Percentiles rank a stretch among this genome's conserved stretches.
phyloP scores from a whole-genome alignment of 805 yeast species.

The Candida silvicultrix region DNA sequence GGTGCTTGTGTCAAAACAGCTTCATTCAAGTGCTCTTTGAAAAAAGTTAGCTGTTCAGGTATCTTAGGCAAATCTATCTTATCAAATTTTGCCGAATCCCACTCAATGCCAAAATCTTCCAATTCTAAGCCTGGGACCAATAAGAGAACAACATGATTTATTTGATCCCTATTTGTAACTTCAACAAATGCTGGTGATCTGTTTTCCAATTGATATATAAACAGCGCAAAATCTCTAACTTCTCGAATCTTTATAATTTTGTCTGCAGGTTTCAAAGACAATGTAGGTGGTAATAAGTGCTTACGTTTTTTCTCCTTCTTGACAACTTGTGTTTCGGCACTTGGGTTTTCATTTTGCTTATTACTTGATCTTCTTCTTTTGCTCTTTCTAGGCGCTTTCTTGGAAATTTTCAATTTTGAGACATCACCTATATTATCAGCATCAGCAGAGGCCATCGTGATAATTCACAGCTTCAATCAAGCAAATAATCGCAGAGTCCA shows the following conservation, averaged over 20 bases:
- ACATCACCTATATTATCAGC: background rate
- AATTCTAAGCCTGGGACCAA: conserved; percentile 60
- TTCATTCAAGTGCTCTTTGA: conserved; percentile 33
- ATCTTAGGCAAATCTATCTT: conserved; percentile 5
- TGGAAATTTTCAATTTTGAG: background rate
- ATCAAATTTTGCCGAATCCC: conserved; percentile 11
- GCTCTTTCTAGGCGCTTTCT: background rate
- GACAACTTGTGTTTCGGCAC: conserved; percentile 2
- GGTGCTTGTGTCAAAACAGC: conserved; percentile 54
- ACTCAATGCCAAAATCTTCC: conserved; percentile 34
- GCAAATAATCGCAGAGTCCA: too few species aligned
- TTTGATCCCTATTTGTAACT: conserved; percentile 37
- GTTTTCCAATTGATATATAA: conserved; percentile 17
- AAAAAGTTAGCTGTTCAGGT: conserved; percentile 14
- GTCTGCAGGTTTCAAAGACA: conserved; percentile 28
- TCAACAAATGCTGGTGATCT: conserved; percentile 42
- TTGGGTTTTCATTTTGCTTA: conserved; percentile 5
- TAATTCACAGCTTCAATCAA: too few species aligned
- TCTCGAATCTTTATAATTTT: conserved; percentile 10
- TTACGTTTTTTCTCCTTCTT: conserved; percentile 27
- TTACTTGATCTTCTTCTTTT: conserved; percentile 23
- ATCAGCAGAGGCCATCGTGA: background rate
- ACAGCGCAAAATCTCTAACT: conserved; percentile 23
- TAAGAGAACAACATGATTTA: conserved; percentile 51
- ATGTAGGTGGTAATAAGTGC: conserved; percentile 19